phyloP scores from a whole-genome alignment of 164 flowering plant species.

The Aristolochia contorta region DNA sequence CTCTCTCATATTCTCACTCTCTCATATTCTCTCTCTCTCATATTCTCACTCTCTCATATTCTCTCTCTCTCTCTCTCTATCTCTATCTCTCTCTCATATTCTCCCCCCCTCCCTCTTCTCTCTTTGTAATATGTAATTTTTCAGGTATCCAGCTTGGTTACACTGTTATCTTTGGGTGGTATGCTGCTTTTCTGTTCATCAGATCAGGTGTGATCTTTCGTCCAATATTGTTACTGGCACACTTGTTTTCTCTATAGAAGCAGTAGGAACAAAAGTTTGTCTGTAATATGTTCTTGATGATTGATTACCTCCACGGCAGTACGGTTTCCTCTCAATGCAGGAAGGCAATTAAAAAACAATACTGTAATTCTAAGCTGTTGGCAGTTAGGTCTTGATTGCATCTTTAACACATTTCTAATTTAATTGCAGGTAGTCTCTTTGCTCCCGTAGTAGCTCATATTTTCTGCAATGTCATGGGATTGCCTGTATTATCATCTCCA shows the following conservation, averaged over 20 bases:
- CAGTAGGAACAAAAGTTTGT: background rate
- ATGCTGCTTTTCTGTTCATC: slow-evolving; percentile 82
- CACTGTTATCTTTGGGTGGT: slow-evolving; percentile 82
- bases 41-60: no score
- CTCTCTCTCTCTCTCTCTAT: no score
- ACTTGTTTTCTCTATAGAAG: background rate
- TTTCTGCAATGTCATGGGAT: slow-evolving; percentile 79
- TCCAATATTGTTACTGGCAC: background rate
- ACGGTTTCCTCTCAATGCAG: background rate
- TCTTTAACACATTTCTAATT: background rate
- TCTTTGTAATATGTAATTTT: background rate
- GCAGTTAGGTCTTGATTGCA: background rate
- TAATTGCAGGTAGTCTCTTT: slow-evolving; percentile 54
- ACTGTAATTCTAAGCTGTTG: background rate
- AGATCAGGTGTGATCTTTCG: slow-evolving; percentile 35
- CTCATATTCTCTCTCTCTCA: no score
- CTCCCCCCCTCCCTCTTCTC: background rate
- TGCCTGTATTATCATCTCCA: slow-evolving; percentile 51
- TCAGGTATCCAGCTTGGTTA: slow-evolving; percentile 92
- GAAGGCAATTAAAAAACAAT: background rate
- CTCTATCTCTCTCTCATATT: background rate
- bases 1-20: no score
- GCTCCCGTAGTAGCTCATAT: slow-evolving; percentile 71
- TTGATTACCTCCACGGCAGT: background rate
- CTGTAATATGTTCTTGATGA: background rate